Evolutionary conservation across 176 grass and related monocot genomes (phyloP), one percentile per base, ranked within the genome.

Genomic region (Musa acuminata): DNA sequence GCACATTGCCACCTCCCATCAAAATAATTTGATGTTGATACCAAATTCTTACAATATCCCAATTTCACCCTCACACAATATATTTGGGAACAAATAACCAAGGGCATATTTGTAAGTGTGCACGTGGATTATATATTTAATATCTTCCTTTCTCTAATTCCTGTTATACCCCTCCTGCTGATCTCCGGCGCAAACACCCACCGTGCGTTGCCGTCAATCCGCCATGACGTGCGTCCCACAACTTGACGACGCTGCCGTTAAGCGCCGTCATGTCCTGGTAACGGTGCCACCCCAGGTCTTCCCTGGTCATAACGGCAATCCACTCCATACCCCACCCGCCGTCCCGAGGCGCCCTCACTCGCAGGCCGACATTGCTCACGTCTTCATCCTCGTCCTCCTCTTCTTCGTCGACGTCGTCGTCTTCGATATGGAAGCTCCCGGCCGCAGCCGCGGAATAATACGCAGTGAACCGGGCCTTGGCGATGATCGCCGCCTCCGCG

Each of bases 251-350:
- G 52, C 35, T 79, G 17, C 77, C 77, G 26, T 57, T 79, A 16
- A 79, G 27, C 19, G 52, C 77, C 66, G 77, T 17, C 65, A 54
- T 23, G 64, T 79, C 66, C 64, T 79, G 77, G 77, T 71, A 68
- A 48, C 51, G 52, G 53, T 71, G 60, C 77, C 77, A 71, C 8
- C 77, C 53, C 9, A 60, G 19, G 14, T 66, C 62, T 11, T 21
- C 77, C 3, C 4, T 49, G 48, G 53, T 69, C 52, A 4, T 49
- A 27, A 69, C 14, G 16, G 3, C 22, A 23, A 9, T 58, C 77
- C 24, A 43, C 25, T 9, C 52, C 52, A 16, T 1, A 8, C 51
- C 48, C 50, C 21, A 51, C 1, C 8, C 19, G 43, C 53, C 19
- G 26, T 6, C 35, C 72, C 72, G 29, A 52, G 7, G 13, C 24